Evolutionary conservation across 768 basidiomycete species (phyloP).

Genomic region (Mycena floridula): DNA sequence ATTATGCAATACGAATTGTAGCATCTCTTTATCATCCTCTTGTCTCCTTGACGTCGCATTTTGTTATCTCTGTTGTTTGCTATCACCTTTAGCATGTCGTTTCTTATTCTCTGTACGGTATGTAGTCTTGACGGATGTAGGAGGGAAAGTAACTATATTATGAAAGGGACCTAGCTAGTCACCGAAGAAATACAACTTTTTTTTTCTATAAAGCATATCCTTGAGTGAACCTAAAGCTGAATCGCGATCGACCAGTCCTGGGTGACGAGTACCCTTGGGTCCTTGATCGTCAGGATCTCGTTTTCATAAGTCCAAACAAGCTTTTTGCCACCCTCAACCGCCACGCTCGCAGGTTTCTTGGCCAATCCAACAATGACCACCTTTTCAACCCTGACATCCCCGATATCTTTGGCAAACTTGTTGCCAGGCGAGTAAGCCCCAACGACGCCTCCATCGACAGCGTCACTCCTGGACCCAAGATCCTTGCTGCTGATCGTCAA

Average conservation of each 20-base stretch:
- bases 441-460: slow-evolving; percentile 47
- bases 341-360: slow-evolving; percentile 56
- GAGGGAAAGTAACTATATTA: no score
- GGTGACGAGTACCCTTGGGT: slow-evolving; percentile 54
- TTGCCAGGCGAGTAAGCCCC: slow-evolving; percentile 51
- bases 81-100: neutral
- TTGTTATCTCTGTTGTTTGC: neutral
- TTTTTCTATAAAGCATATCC: neutral
- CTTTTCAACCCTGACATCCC: slow-evolving; percentile 73
- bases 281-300: slow-evolving; percentile 69
- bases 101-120: no score
- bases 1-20: neutral
- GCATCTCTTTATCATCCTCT: neutral
- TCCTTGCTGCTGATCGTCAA: slow-evolving; percentile 51
- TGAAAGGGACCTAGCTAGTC: neutral
- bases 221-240: slow-evolving; percentile 10
- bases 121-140: no score
- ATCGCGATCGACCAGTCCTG: slow-evolving; percentile 59
- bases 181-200: neutral
- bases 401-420: slow-evolving; percentile 60
- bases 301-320: slow-evolving; percentile 70
- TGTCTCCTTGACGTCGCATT: neutral
- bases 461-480: slow-evolving; percentile 42
- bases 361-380: slow-evolving; percentile 73
- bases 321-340: slow-evolving; percentile 35